Evolutionary conservation across 2,329 filamentous ascomycete genomes (phyloP), one percentile per base, ranked within the genome.

Genomic region (Penicillium sp.): DNA sequence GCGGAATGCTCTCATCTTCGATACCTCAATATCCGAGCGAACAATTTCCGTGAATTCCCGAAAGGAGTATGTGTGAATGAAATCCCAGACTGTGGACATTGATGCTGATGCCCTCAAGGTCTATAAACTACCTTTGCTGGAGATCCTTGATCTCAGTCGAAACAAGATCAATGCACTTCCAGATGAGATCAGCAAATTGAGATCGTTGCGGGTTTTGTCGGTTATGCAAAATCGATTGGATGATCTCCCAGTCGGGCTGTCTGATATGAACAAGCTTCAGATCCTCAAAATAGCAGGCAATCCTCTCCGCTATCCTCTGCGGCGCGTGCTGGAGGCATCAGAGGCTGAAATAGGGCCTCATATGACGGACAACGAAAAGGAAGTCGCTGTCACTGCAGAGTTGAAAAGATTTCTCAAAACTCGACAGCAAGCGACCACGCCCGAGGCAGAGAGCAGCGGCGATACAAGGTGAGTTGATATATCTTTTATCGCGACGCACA

Each of bases 201-300:
- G 88, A 5, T 96, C 91, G 1, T 80, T 98, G 63, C 96, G 96
- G 71, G 93, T 97, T 16, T 82, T 98, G 55, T 93, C 92, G 2
- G 85, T 97, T 37, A 89, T 91, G 66, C 91, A 90, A 71, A 97
- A 97, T 73, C 86, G 89, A 60, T 91, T 98, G 67, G 88, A 91
- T 63, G 89, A 93, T 66, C 80, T 98, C 18, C 94, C 94, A 1
- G 79, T 90, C 6, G 93, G 91, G 64, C 79, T 98, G 22, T 92
- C 91, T 55, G 92, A 96, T 64, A 96, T 97, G 90, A 88, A 85
- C 57, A 95, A 92, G 56, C 79, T 98, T 59, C 91, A 94, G 72
- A 90, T 96, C 65, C 82, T 98, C 57, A 96, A 96, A 75, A 86
- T 97, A 37, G 90, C 94, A 58, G 92, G 92, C 47, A 97, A 97